Evolutionary conservation across 345 rosid species (phyloP).

Genomic region (Murraya koenigii): DNA sequence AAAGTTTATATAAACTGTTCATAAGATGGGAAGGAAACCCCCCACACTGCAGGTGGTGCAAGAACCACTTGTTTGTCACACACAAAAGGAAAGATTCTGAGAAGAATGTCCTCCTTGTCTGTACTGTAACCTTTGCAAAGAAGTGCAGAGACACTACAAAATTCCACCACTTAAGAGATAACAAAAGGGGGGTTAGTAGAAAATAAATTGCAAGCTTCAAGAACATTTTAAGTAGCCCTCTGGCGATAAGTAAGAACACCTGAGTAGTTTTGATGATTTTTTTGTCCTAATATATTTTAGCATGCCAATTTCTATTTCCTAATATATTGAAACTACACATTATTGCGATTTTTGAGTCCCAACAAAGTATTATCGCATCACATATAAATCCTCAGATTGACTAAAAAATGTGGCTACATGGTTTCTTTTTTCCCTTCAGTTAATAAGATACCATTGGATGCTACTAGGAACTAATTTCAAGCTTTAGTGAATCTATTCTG

Average conservation of each 20-base stretch:
- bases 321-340: background rate
- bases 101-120: background rate
- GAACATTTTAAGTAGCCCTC: background rate
- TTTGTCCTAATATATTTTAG: no score
- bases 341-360: background rate
- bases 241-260: background rate
- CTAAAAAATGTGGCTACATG: background rate
- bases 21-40: background rate
- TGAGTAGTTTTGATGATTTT: no score
- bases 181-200: background rate
- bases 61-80: background rate
- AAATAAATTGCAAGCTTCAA: background rate
- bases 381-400: background rate
- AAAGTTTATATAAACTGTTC: background rate
- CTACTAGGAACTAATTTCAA: background rate
- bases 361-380: background rate
- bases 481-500: background rate
- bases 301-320: background rate
- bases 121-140: background rate
- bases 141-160: conserved; percentile 6
- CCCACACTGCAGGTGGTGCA: background rate
- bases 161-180: background rate
- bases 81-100: background rate
- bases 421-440: background rate
- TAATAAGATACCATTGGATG: background rate